Conservation (phyloP, 768 basidiomycete genomes). For the Gelatoporia subvermispora region DNA sequence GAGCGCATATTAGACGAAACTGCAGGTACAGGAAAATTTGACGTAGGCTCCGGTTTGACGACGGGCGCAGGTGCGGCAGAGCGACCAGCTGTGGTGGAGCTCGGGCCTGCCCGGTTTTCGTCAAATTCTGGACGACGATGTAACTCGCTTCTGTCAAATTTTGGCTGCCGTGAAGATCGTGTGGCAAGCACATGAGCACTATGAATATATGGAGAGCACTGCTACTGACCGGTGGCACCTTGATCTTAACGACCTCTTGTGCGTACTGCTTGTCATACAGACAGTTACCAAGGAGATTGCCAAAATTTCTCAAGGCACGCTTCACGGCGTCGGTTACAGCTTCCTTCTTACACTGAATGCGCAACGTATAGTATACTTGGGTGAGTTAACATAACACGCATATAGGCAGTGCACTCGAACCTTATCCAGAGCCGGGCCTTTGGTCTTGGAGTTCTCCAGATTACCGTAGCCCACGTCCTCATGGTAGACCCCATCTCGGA, state of each 20-base stretch:
- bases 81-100: conserved; percentile 2
- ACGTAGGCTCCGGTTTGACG: conserved; percentile 7
- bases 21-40: conserved; percentile 6
- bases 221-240: conserved; percentile 69
- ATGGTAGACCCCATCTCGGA: conserved; percentile 84
- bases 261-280: conserved; percentile 93
- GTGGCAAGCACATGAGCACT: background rate
- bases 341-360: conserved; percentile 89
- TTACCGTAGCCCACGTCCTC: conserved; percentile 94
- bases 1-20: conserved; percentile 15
- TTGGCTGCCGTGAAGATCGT: conserved; percentile 41
- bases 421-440: conserved; percentile 87
- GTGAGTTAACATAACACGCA: background rate
- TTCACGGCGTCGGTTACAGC: conserved; percentile 95
- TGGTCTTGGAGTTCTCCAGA: conserved; percentile 79
- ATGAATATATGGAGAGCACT: background rate
- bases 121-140: conserved; percentile 70
- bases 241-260: conserved; percentile 82
- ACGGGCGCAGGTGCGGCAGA: conserved; percentile 8
- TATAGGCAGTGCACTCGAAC: conserved; percentile 36
- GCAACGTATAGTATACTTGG: background rate
- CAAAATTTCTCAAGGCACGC: conserved; percentile 86
- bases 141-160: conserved; percentile 62
- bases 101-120: conserved; percentile 23
- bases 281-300: conserved; percentile 93